Evolutionary conservation across 2,329 filamentous ascomycete species (phyloP), one percentile per base, ranked within the genome.

Genomic region (Aspergillus brunneoviolaceus): DNA sequence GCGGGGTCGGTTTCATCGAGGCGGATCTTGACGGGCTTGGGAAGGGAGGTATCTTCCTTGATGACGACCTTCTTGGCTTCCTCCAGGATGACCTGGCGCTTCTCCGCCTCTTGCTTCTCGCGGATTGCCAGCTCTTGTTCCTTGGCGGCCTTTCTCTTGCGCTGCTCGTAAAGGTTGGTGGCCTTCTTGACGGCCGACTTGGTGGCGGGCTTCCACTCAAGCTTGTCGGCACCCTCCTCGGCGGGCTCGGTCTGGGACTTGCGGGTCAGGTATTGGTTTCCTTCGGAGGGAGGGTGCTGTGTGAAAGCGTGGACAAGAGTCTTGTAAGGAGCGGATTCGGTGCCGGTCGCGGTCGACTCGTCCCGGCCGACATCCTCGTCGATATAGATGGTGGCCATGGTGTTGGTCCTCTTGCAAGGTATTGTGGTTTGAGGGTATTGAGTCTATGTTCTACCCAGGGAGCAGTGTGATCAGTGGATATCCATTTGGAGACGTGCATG

Each of bases 181-280:
- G 89, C 90, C 79, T 96, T 96, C 82, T 96, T 96, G 73, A 92
- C 76, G 23, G 91, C 91, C 61, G 89, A 90, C 81, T 95, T 96
- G 62, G 90, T 88, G 21, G 87, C 89, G 58, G 89, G 87, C 80
- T 93, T 94, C 89, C 89, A 96, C 68, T 87, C 84, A 65, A 88
- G 77, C 65, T 86, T 84, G 69, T 91, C 90, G 63, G 87, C 87
- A 72, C 84, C 84, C 67, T 84, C 82, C 58, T 80, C 83, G n/a
- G 84, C 77, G 23, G 84, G 75, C 27, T 85, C 86, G 52, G 85
- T 88, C 61, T 84, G 80, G 31, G 87, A 89, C 67, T 90, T 89
- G 73, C 89, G 86, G 51, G 84, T 87, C 64, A 89, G 81, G 77
- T 91, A 95, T 68, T 83, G 78, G 62, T 84, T 82, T 49, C 81